Base-by-base conservation (phyloP, 2,329 filamentous ascomycete genomes). In the Ceratocystis variospora region DNA sequence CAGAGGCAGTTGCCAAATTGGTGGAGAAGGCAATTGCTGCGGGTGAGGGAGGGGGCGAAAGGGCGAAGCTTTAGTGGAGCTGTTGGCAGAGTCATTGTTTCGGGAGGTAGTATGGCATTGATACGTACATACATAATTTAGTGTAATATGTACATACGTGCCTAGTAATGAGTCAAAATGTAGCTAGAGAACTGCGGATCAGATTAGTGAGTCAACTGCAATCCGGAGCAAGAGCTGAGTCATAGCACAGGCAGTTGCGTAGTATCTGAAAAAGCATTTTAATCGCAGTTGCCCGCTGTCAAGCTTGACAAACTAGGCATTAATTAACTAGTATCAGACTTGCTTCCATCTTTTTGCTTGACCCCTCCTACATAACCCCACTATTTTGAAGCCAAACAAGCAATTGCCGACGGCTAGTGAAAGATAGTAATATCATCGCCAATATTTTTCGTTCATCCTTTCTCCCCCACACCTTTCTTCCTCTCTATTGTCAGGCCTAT, bases 1-100 rank as follows among this genome's bases (percentile, higher is more conserved):
- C 82, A 0, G 77, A 77, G 61, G 79, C 79, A 63, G 80, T 83
- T 8, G 72, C 74, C 2, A 70, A 71, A 22, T 70, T 82, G 69
- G 75, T 81, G 15, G 67, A 55, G 45, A 48, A 62, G 25, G 61
- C 10, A 17, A 19, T 25, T 41, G 10, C 37, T 5, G 1, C 37
- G 37, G 37, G 37, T 15, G 37, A 15, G 37, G 4, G 37, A 41
- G 10, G 37, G 37, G 31, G 31, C 28, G 44, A 31, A n/a, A 17
- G 55, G 17, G 55, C 55, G 15, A 59, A 19, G 12, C 55, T 59
- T 59, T 59, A 59, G 55, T 59, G 55, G 55, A 37, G 55, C 17
- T n/a, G 53, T 41, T 41, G 53, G 53, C 25, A 57, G 50, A 55
- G 50, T 55, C 50, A 55, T 28, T 28, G 50, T 25, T 22, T 7